Evolutionary conservation across 148 eudicot genomes (phyloP), one percentile per base, ranked within the genome.

Genomic region (Pouteria glomerata): DNA sequence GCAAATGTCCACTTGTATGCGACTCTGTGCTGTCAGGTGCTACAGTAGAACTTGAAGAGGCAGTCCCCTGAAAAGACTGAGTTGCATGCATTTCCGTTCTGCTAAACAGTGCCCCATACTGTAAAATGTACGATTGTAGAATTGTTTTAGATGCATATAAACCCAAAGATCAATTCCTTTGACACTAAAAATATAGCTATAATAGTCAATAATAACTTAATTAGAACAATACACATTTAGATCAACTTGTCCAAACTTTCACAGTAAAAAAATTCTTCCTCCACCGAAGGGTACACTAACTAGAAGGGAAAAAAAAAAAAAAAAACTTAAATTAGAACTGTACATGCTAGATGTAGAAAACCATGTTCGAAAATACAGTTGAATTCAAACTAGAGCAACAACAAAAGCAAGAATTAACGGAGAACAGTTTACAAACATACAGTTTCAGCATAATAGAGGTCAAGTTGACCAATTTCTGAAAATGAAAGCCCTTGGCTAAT

Each of bases 81-180:
- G 63, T 18, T 1, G 57, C 44, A 59, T 26, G 61, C 34, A 13
- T 24, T 70, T 48, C 68, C 57, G 11, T 34, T 34, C 66, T 30
- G 44, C 63, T 29, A 30, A 75, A 66, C 26, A 79, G 8, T 26
- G 48, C 53, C 61, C 73, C 66, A 53, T 29, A 79, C 82, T 79
- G 62, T 33, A 55, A 48, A 34, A 37, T 26, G 30, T 0, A 24
- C 10, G 48, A 47, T 1, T 14, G 16, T 16, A 30, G 16, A 0
- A 39, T 16, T n/a, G 16, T 59, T 30, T 5, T 1, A 56, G 15
- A 24, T 13, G 45, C 33, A 12, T 18, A 59, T 26, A 4, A 26
- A n/a, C 30, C 23, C 18, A 16, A 29, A 59, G 66, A 33, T 18
- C 37, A 48, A 21, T 27, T 21, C 12, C 48, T 16, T 37, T 26